Percentiles rank a stretch among this genome's conserved stretches.
Evolutionary conservation across 495 filamentous ascomycete genomes (phyloP).

Genomic region (Aspergillus ellipticus): DNA sequence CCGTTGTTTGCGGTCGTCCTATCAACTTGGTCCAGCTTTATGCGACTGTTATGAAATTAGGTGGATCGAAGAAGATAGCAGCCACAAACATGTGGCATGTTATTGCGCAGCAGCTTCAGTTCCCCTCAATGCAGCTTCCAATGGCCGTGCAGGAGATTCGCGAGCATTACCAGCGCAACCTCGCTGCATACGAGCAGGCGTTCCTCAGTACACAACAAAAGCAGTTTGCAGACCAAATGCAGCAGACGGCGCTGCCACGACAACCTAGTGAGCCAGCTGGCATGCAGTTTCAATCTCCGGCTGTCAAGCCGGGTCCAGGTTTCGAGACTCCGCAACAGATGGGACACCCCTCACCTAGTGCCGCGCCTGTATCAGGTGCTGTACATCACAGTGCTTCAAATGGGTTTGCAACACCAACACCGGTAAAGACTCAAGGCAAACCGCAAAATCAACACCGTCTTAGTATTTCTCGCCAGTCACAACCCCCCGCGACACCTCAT

Average conservation of each 20-base stretch:
- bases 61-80: slow-evolving; percentile 73
- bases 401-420: slow-evolving; percentile 43
- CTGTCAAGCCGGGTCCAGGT: slow-evolving; percentile 27
- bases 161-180: slow-evolving; percentile 67
- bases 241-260: slow-evolving; percentile 45
- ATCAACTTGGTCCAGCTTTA: slow-evolving; percentile 74
- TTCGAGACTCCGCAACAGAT: slow-evolving; percentile 36
- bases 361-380: slow-evolving; percentile 30
- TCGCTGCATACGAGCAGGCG: slow-evolving; percentile 71
- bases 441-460: slow-evolving; percentile 36
- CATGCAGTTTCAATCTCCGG: slow-evolving; percentile 40
- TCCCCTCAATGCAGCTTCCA: slow-evolving; percentile 61
- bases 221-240: slow-evolving; percentile 47
- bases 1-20: slow-evolving; percentile 63
- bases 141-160: slow-evolving; percentile 65
- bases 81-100: slow-evolving; percentile 66
- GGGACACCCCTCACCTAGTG: slow-evolving; percentile 35
- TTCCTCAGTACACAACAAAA: slow-evolving; percentile 59
- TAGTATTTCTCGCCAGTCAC: slow-evolving; percentile 38
- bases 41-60: slow-evolving; percentile 66
- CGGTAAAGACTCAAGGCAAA: slow-evolving; percentile 37
- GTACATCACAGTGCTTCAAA: slow-evolving; percentile 30
- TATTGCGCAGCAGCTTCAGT: slow-evolving; percentile 63
- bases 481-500: slow-evolving; percentile 29
- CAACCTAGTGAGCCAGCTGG: slow-evolving; percentile 34